Percentiles rank a stretch among this genome's conserved stretches.
These are phyloP conservation scores for Cantharellus cinnabarinus DNA, from an alignment of 768 basidiomycete genomes.

Conservation along the genomic window DNA sequence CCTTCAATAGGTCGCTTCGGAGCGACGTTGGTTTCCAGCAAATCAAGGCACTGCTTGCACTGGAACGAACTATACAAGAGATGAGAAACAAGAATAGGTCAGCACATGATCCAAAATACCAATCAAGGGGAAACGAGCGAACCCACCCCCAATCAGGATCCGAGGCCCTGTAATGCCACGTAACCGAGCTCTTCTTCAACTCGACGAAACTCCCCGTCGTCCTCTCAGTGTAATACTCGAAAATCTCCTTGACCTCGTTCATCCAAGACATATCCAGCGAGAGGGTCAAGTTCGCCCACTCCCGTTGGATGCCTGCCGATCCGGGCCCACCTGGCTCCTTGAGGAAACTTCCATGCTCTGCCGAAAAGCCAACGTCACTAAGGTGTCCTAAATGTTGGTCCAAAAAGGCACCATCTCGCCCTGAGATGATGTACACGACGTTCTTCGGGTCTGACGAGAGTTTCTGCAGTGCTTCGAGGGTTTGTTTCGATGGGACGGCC, in stretches of 20 bases:
- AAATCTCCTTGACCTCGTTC: slow-evolving; percentile 85
- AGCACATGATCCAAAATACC: neutral
- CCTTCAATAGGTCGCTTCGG: slow-evolving; percentile 90
- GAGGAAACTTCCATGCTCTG: slow-evolving; percentile 91
- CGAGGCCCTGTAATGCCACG: slow-evolving; percentile 86
- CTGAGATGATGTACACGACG: slow-evolving; percentile 92
- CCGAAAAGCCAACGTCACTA: slow-evolving; percentile 65
- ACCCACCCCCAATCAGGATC: slow-evolving; percentile 94
- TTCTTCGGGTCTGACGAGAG: slow-evolving; percentile 70
- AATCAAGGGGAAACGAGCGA: slow-evolving; percentile 3
- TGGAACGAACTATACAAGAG: slow-evolving; percentile 47
- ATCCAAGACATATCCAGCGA: slow-evolving; percentile 95
- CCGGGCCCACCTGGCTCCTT: slow-evolving; percentile 37
- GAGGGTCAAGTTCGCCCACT: slow-evolving; percentile 83
- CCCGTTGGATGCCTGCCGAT: slow-evolving; percentile 4
- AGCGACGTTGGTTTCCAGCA: slow-evolving; percentile 84
- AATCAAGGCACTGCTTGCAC: slow-evolving; percentile 89
- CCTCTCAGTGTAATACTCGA: slow-evolving; percentile 89
- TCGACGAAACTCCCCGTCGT: slow-evolving; percentile 95
- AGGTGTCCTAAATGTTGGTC: slow-evolving; percentile 82
- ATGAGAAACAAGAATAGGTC: slow-evolving; percentile 1
- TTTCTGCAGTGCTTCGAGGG: slow-evolving; percentile 50
- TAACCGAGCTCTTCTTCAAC: slow-evolving; percentile 91
- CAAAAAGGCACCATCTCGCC: slow-evolving; percentile 82
- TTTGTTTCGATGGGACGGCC: slow-evolving; percentile 57